Evolutionary conservation across 1,284 basidiomycete species (phyloP), one percentile per base, ranked within the genome.

Genomic region (Peniophora sp.): DNA sequence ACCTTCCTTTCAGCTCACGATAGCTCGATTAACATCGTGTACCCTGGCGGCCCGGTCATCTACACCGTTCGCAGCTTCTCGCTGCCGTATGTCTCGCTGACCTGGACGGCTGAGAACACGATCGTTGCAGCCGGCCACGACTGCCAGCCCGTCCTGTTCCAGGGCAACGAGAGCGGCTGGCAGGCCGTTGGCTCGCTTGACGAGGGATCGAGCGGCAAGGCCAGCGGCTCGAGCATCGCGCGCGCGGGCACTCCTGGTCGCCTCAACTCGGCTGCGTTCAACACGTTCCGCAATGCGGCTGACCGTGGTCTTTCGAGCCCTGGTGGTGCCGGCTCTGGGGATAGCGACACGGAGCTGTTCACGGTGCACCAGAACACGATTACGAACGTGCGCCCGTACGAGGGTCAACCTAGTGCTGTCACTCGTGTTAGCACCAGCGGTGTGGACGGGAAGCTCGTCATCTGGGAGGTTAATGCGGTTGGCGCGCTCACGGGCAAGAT

Each of bases 331-430:
- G 61, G 71, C 1, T 65, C 65, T 1, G 61, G 65, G 1, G 66
- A 68, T 45, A 64, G 72, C 48, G 83, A 91, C 62, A 88, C 85
- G 11, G 89, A 89, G 65, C 72, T 92, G 55, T 73, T 77, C 63
- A 99, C 96, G 2, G 81, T 97, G 41, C 97, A 99, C 68, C 96
- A 98, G 75, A 99, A 99, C 72, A 97, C 95, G 41, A 98, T 99
- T 69, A 98, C 94, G n/a, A 86, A 76, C 58, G 75, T 97, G 45
- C 75, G 92, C 51, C 72, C 88, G 23, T 96, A 91, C 61, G 85
- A 86, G 54, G 78, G 77, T 55, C 72, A 66, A 0, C 64, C 71
- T 1, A 79, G 74, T 19, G 81, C 77, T 2, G 85, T 97, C 6
- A 75, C 72, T 45, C 79, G 79, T 59, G 85, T 99, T 52, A 92